These are phyloP conservation scores for Hygrophila difformis DNA, from an alignment of 257 asterid genomes.

Conservation along the genomic window DNA sequence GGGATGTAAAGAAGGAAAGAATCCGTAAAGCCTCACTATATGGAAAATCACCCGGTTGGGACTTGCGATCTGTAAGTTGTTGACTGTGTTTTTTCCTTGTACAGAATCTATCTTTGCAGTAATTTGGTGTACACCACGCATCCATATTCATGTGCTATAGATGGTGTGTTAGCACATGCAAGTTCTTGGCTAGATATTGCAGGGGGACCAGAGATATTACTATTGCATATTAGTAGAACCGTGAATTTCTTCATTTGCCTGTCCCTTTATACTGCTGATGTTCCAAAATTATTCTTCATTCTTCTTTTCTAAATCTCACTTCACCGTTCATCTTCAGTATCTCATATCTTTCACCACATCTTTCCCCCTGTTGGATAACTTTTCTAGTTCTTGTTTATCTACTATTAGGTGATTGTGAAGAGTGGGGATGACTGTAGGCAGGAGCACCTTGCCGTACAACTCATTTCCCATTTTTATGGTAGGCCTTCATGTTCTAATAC, in stretches of 20 bases:
- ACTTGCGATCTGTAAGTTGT: slow-evolving; percentile 90
- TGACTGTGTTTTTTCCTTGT: too few species aligned
- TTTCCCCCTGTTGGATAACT: background rate
- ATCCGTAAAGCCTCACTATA: slow-evolving; percentile 72
- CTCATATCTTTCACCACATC: background rate
- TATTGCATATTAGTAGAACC: too few species aligned
- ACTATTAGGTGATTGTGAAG: slow-evolving; percentile 28
- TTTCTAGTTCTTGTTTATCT: slow-evolving; percentile 4
- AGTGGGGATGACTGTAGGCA: slow-evolving; percentile 42
- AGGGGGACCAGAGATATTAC: too few species aligned
- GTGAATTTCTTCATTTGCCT: too few species aligned
- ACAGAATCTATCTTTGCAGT: too few species aligned
- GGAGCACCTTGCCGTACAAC: slow-evolving; percentile 33
- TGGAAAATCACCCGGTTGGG: slow-evolving; percentile 94
- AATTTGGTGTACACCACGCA: too few species aligned
- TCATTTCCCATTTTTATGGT: slow-evolving; percentile 33
- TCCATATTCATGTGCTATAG: too few species aligned
- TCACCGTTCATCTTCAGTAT: background rate
- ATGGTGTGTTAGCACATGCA: background rate
- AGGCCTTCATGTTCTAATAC: background rate
- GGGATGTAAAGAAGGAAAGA: slow-evolving; percentile 96
- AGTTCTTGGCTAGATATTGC: background rate
- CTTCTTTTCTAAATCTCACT: too few species aligned
- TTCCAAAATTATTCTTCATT: background rate
- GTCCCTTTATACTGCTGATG: background rate